Base-by-base conservation (phyloP, 1,139 yeast species). In the Saccharomyces hybrid region DNA sequence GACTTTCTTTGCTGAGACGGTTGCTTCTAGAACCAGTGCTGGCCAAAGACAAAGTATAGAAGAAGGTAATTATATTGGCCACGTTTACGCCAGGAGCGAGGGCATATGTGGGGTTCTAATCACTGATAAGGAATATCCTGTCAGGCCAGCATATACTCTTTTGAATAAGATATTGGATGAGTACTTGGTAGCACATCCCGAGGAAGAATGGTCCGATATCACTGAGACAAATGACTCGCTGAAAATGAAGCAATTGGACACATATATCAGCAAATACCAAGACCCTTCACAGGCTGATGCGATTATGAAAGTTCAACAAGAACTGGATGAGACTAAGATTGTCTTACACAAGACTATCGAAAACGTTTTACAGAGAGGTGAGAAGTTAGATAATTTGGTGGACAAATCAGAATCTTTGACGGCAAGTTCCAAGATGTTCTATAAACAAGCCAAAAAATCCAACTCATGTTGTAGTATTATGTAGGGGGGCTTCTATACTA, bases 261-360 rank as follows among this genome's bases (percentile, higher is more conserved):
- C 75, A 32, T 90, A 90, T 71, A 74, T 95, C 63, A 74, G 77
- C 64, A 88, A 88, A 68, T 93, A 95, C 74, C 99, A 93, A 74
- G 96, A 95, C 71, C 99, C 99, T 26, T 79, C 86, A 42, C 96
- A 93, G 74, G 98, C 99, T 0, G 99, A 93, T 69, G 86, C 96
- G n/a, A 85, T 93, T 61, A 85, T 93, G 96, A 88, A 86, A 72
- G 99, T 93, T 41, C 99, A 95, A 75, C 96, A 90, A 69, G 99
- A 93, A 72, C 80, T 93, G 65, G 99, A 95, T 72, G 99, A 95
- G 69, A 93, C 99, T 48, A 95, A 93, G 78, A 89, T 91, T 64
- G 96, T 91, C 46, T 77, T 93, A 66, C 98, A 93, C 74, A 90
- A 93, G 76, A 90, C 98, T 49, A 93, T 93, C 64, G 98, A 95